Evolutionary conservation across 2,329 filamentous ascomycete genomes (phyloP).

Genomic region (Aspergillus vadensis): DNA sequence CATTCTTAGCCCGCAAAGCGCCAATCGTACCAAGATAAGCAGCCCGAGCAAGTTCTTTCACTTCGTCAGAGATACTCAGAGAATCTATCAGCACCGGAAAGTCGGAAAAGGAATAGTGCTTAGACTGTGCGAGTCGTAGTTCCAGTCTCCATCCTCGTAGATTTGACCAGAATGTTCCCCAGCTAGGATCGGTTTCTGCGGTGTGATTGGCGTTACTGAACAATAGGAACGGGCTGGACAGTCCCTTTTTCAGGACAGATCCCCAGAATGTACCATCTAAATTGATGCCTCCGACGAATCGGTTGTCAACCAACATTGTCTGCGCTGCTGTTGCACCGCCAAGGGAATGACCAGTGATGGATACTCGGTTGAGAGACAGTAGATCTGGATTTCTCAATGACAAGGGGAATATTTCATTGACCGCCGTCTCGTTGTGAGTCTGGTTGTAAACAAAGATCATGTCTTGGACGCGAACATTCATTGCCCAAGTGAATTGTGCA

Average conservation of each 20-base stretch:
- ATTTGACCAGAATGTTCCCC: constrained; percentile 16
- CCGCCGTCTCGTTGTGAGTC: neutral
- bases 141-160: constrained; percentile 21
- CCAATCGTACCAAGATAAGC: neutral
- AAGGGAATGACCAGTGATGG: constrained; percentile 26
- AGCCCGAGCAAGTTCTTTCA: neutral
- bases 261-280: constrained; percentile 23
- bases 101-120: constrained; percentile 23
- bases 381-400: neutral
- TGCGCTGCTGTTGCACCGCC: constrained; percentile 25
- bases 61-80: neutral
- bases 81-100: neutral
- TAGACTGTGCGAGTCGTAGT: constrained; percentile 17
- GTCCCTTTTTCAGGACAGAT: constrained; percentile 14
- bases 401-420: neutral
- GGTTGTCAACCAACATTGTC: constrained; percentile 19
- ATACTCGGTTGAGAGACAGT: constrained; percentile 3
- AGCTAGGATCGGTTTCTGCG: constrained; percentile 18
- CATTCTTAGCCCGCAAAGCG: neutral
- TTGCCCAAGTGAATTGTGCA: constrained; percentile 4
- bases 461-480: constrained; percentile 16
- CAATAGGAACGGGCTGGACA: constrained; percentile 18
- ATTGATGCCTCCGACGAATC: constrained; percentile 24
- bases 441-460: constrained; percentile 22
- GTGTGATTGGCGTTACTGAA: constrained; percentile 20